These are phyloP conservation scores for Stachybotrys chartarum DNA, from an alignment of 2,329 filamentous ascomycete species.

Conservation along the genomic window DNA sequence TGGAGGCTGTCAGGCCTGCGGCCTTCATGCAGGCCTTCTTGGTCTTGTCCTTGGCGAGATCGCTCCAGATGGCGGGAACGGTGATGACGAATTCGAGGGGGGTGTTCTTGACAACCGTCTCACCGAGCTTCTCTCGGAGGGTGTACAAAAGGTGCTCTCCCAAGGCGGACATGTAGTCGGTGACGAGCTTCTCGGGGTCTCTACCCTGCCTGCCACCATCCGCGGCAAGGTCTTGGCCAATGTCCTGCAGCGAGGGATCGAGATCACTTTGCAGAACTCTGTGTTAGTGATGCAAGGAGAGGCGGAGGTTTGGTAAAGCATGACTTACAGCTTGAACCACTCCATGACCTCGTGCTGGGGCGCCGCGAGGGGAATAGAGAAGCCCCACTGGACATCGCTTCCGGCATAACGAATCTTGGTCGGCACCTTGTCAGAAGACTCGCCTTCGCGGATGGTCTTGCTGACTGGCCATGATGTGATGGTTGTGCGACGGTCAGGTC, in stretches of 20 bases:
- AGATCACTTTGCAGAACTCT: slow-evolving; percentile 19
- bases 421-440: slow-evolving; percentile 34
- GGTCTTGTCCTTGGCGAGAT: slow-evolving; percentile 42
- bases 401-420: slow-evolving; percentile 33
- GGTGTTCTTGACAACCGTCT: slow-evolving; percentile 30
- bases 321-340: slow-evolving; percentile 42
- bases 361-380: slow-evolving; percentile 31
- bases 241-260: slow-evolving; percentile 25
- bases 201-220: slow-evolving; percentile 20
- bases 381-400: slow-evolving; percentile 35
- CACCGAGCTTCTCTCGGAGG: slow-evolving; percentile 33
- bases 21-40: slow-evolving; percentile 33
- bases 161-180: slow-evolving; percentile 38
- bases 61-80: slow-evolving; percentile 50
- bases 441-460: slow-evolving; percentile 16
- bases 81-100: slow-evolving; percentile 38
- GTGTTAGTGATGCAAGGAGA: slow-evolving; percentile 1
- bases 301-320: too few species aligned
- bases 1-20: slow-evolving; percentile 18
- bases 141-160: slow-evolving; percentile 36
- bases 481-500: slow-evolving; percentile 24
- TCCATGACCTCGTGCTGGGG: slow-evolving; percentile 30
- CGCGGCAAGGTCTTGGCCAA: slow-evolving; percentile 19
- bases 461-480: slow-evolving; percentile 36
- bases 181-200: slow-evolving; percentile 32